Conservation (phyloP, 441 rosid genomes). For the Breynia disticha region DNA sequence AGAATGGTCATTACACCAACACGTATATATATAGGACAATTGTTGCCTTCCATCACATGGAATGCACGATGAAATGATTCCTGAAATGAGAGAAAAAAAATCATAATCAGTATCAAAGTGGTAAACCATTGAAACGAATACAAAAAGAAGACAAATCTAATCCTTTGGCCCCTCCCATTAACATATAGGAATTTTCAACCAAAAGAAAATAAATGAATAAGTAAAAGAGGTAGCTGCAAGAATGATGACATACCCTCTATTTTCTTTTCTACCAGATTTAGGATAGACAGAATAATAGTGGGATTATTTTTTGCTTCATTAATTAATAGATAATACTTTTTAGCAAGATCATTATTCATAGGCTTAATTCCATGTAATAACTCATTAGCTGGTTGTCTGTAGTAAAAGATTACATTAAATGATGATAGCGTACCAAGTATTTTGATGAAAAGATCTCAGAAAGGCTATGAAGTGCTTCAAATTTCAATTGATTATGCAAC, state of each 20-base stretch:
- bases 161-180: neutral
- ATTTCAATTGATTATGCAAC: constrained; percentile 68
- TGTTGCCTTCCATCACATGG: constrained; percentile 31
- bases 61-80: constrained; percentile 46
- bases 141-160: neutral
- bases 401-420: neutral
- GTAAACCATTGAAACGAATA: constrained; percentile 4
- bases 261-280: too few relatives aligned
- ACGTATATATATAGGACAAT: constrained; percentile 57
- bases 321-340: too few relatives aligned
- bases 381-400: neutral
- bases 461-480: constrained; percentile 72
- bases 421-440: constrained; percentile 33
- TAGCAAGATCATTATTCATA: too few relatives aligned
- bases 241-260: too few relatives aligned
- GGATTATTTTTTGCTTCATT: too few relatives aligned
- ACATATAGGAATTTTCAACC: neutral
- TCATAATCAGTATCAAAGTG: constrained; percentile 8
- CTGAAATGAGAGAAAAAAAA: constrained; percentile 28
- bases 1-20: constrained; percentile 65
- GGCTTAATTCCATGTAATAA: too few relatives aligned
- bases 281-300: too few relatives aligned
- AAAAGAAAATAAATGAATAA: too few relatives aligned
- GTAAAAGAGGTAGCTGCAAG: too few relatives aligned
- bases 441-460: constrained; percentile 61